Conservation (phyloP, 148 eudicot species). For the Gaultheria prostrata region DNA sequence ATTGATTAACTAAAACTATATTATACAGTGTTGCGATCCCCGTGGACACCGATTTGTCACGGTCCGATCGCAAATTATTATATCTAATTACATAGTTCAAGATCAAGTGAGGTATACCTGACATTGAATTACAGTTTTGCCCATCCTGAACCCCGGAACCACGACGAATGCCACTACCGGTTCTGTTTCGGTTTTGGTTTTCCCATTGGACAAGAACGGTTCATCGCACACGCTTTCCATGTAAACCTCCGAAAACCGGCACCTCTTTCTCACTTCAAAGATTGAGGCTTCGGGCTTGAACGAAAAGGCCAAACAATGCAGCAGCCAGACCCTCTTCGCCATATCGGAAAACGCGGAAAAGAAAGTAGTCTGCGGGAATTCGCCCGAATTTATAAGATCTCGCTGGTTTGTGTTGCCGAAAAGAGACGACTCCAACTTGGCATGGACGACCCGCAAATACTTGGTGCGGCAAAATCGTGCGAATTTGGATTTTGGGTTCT, state of each 20-base stretch:
- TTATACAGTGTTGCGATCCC: constrained; percentile 11
- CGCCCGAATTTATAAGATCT: constrained; percentile 50
- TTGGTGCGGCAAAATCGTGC: constrained; percentile 68
- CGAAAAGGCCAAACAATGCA: constrained; percentile 76
- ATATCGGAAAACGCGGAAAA: constrained; percentile 53
- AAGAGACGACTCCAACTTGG: constrained; percentile 77
- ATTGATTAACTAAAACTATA: not conserved
- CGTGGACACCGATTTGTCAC: not conserved
- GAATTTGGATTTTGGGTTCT: constrained; percentile 61
- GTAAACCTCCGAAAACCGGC: constrained; percentile 76
- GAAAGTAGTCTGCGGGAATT: constrained; percentile 54
- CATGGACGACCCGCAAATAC: constrained; percentile 63
- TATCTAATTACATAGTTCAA: not conserved
- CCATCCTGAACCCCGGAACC: constrained; percentile 81
- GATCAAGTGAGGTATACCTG: constrained; percentile 66
- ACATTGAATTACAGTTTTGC: constrained; percentile 67
- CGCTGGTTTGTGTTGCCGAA: constrained; percentile 63
- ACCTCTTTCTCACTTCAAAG: constrained; percentile 54
- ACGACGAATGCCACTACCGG: constrained; percentile 77
- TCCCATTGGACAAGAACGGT: constrained; percentile 33
- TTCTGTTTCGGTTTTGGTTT: constrained; percentile 23
- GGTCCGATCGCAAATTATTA: not conserved
- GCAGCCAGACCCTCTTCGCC: constrained; percentile 80
- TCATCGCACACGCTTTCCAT: constrained; percentile 88
- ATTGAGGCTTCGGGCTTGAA: constrained; percentile 56